Evolutionary conservation across 2,329 filamentous ascomycete species (phyloP), one percentile per base, ranked within the genome.

Genomic region (Phyllosticta citriasiana): DNA sequence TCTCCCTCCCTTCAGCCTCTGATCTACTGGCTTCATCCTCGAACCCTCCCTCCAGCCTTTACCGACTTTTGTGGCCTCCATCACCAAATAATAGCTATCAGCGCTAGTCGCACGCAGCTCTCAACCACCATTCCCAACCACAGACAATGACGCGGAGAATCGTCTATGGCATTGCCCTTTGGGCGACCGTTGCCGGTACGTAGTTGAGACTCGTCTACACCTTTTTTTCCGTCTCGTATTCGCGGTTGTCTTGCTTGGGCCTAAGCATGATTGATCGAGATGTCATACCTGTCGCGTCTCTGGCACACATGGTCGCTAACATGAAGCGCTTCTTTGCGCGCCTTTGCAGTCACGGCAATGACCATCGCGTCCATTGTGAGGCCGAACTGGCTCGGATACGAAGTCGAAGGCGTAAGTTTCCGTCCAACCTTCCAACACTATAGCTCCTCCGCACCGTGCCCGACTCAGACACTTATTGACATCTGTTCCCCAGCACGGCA

Each of bases 361-460:
- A 89, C 88, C 25, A 78, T 92, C 59, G 79, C 83, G 51, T 83
- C 88, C 60, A 88, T 90, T 66, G 76, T 84, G 63, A 79, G 87
- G 55, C 87, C 89, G 16, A 78, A 84, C 73, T 94, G 89, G 89
- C 77, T 91, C 57, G 80, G 81, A 60, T 91, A 80, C 53, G 54
- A 57, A 26, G 30, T 51, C 25, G 47, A 53, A 59, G 47, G 47
- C 33, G 60, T 61, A 61, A 24, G 59, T 61, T 24, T 9, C 14
- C 24, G 27, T 6, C 19, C 52, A n/a, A 22, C 27, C n/a, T 19
- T 25, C 24, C n/a, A 51, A 6, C 26, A 19, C 52, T 2, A 22
- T 7, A 22, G 2, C 52, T 14, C 25, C n/a, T 14, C 7, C 54
- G 19, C 26, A 33, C 54, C 27, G 9, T 27, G 53, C 53, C 27